phyloP scores from a whole-genome alignment of 306 rosid genomes.

The Malus domestica region ASM211411v1 NC_041796.1:29623001-29623500 shows the following conservation, averaged over 20 bases:
- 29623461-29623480: not conserved
- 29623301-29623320: conserved; percentile 78
- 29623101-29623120: not conserved
- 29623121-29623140: conserved; percentile 26
- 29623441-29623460: not conserved
- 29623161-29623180: conserved; percentile 81
- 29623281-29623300: conserved; percentile 96
- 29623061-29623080: not conserved
- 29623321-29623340: conserved; percentile 1
- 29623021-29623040: not conserved
- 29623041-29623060: no score
- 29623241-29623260: conserved; percentile 84
- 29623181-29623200: conserved; percentile 95
- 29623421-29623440: not conserved
- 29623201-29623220: conserved; percentile 97
- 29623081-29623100: not conserved
- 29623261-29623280: conserved; percentile 98
- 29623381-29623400: not conserved
- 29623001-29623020: not conserved
- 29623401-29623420: not conserved
- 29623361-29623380: not conserved
- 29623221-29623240: conserved; percentile 85
- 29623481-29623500: not conserved
- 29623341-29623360: not conserved
- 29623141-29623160: conserved; percentile 82